Evolutionary conservation across 2,329 filamentous ascomycete species (phyloP).

Genomic region (Remersonia thermophila): DNA sequence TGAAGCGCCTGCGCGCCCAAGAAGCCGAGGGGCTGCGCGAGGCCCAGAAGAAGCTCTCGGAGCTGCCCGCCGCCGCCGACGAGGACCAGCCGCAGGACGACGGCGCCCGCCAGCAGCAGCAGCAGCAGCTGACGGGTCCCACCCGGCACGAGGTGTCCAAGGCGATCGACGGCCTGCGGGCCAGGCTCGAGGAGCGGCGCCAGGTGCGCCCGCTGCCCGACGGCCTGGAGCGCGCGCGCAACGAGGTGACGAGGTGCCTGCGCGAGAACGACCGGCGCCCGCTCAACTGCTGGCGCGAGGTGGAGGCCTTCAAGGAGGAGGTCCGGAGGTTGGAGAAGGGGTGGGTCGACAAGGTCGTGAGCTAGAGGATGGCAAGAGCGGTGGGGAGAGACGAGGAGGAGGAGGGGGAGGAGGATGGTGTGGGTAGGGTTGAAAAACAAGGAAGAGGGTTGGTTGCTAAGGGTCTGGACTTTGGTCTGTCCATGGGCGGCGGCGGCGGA

Average conservation of each 20-base stretch:
- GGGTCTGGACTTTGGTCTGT: too few relatives aligned
- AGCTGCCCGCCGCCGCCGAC: conserved; percentile 21
- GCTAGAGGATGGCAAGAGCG: conserved; percentile 18
- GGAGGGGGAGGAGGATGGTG: too few relatives aligned
- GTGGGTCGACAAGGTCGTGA: conserved; percentile 75
- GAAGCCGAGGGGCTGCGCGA: conserved; percentile 57
- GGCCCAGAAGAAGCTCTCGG: conserved; percentile 52
- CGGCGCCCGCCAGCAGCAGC: conserved; percentile 1
- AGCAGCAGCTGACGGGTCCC: conserved; percentile 16
- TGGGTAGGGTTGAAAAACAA: too few relatives aligned
- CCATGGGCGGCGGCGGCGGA: too few relatives aligned
- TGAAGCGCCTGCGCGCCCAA: conserved; percentile 62
- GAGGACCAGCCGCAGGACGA: conserved; percentile 22
- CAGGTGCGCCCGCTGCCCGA: conserved; percentile 58
- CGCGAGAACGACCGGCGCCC: conserved; percentile 74
- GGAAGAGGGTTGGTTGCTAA: too few relatives aligned
- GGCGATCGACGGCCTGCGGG: conserved; percentile 46
- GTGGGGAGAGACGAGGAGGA: too few relatives aligned
- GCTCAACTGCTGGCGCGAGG: conserved; percentile 89
- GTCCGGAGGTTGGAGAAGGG: conserved; percentile 73
- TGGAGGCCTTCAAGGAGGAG: conserved; percentile 80
- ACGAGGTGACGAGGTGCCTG: conserved; percentile 68
- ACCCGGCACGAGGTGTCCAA: conserved; percentile 41
- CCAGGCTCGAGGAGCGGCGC: conserved; percentile 49
- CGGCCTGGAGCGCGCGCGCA: conserved; percentile 60